Evolutionary conservation across 148 eudicot species (phyloP).

Genomic region (Camellia japonica): DNA sequence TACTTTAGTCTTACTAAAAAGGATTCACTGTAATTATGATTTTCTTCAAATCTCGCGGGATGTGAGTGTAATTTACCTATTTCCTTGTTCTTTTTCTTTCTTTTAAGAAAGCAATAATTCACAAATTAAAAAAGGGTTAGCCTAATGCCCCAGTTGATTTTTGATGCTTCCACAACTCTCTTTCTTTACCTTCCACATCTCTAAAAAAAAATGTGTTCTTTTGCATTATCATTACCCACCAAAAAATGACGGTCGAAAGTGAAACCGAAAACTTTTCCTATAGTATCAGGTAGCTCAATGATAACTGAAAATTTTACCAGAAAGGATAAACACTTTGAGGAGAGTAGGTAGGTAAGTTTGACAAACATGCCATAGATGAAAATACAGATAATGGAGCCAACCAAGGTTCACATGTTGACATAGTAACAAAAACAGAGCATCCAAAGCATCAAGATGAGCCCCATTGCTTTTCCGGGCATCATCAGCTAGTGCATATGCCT

Average conservation of each 20-base stretch:
- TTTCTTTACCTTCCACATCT: neutral
- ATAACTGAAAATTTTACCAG: neutral
- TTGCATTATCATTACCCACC: neutral
- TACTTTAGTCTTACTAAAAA: no score
- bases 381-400: neutral
- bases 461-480: neutral
- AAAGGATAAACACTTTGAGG: neutral
- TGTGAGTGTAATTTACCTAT: no score
- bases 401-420: neutral
- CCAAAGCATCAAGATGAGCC: neutral
- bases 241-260: neutral
- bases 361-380: neutral
- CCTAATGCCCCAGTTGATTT: no score
- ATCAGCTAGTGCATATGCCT: no score
- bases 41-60: no score
- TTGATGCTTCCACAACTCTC: neutral
- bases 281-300: neutral
- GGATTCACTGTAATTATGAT: no score
- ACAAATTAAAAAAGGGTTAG: no score
- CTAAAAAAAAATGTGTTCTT: neutral
- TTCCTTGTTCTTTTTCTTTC: no score
- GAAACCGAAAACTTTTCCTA: neutral
- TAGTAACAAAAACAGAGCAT: constrained; percentile 1
- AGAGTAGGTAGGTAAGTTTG: neutral
- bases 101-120: no score